Conservation (phyloP, 495 filamentous ascomycete genomes). For the Penicillium coprophilum region DNA sequence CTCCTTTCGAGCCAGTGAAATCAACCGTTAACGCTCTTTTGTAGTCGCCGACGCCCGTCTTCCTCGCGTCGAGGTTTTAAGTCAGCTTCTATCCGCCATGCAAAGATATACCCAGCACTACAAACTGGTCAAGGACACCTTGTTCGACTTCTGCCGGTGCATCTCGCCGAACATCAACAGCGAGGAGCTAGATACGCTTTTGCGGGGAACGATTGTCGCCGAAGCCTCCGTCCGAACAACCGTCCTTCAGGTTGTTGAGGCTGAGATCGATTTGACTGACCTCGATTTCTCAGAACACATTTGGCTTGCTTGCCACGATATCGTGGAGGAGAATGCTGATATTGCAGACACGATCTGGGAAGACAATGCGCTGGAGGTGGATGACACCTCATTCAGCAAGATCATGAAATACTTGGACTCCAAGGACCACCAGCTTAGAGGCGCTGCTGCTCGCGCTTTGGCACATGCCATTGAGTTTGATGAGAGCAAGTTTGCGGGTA, state of each 20-base stretch:
- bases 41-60: slow-evolving; percentile 64
- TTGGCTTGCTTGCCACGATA: slow-evolving; percentile 90
- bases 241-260: slow-evolving; percentile 83
- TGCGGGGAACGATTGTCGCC: slow-evolving; percentile 71
- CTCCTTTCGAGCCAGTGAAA: too few relatives aligned
- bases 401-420: slow-evolving; percentile 78
- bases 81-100: slow-evolving; percentile 74
- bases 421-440: slow-evolving; percentile 73
- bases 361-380: slow-evolving; percentile 78
- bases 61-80: slow-evolving; percentile 70
- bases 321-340: slow-evolving; percentile 82
- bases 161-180: slow-evolving; percentile 71
- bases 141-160: slow-evolving; percentile 77
- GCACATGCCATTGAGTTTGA: slow-evolving; percentile 65
- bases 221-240: slow-evolving; percentile 80
- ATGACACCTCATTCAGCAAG: slow-evolving; percentile 57
- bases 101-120: slow-evolving; percentile 89
- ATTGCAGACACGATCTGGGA: slow-evolving; percentile 89
- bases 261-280: slow-evolving; percentile 88
- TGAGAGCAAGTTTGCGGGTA: slow-evolving; percentile 52
- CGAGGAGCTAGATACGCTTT: slow-evolving; percentile 67
- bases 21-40: slow-evolving; percentile 14
- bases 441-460: slow-evolving; percentile 80
- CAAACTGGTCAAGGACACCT: slow-evolving; percentile 87
- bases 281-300: slow-evolving; percentile 83